phyloP scores from a whole-genome alignment of 2,329 filamentous ascomycete species.

The Sporothrix mexicana region DNA sequence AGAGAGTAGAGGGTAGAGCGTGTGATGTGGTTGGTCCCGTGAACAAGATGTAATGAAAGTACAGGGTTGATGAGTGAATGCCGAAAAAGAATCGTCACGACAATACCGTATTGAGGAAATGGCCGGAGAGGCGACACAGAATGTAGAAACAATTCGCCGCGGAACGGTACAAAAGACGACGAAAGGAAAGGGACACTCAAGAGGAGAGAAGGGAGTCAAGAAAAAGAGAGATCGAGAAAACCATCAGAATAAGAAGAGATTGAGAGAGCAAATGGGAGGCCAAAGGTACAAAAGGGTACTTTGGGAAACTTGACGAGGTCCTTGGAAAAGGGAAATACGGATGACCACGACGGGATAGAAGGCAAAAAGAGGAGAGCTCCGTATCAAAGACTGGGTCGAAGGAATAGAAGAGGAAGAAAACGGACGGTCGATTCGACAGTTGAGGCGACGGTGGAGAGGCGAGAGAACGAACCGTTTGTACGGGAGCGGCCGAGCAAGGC shows the following conservation, averaged over 20 bases:
- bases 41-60: not conserved
- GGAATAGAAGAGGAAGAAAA: not conserved
- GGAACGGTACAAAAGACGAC: not conserved
- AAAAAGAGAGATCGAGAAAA: slow-evolving; percentile 11
- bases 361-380: not conserved
- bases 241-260: not conserved
- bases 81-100: slow-evolving; percentile 18
- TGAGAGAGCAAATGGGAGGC: slow-evolving; percentile 1
- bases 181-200: not conserved
- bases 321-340: not conserved
- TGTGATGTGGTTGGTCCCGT: not conserved
- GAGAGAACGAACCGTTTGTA: slow-evolving; percentile 7
- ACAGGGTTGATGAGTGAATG: not conserved
- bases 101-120: slow-evolving; percentile 3
- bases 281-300: slow-evolving; percentile 16
- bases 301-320: not conserved
- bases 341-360: not conserved
- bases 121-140: not conserved
- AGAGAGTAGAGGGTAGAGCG: not conserved
- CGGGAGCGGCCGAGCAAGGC: slow-evolving; percentile 28
- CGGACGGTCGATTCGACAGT: not conserved
- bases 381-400: not conserved
- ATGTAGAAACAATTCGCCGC: slow-evolving; percentile 22
- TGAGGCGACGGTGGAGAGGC: not conserved
- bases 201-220: not conserved